Percentiles rank a stretch among this genome's conserved stretches.
phyloP scores from a whole-genome alignment of 2,329 filamentous ascomycete species.

The Metarhizium robertsii region DNA sequence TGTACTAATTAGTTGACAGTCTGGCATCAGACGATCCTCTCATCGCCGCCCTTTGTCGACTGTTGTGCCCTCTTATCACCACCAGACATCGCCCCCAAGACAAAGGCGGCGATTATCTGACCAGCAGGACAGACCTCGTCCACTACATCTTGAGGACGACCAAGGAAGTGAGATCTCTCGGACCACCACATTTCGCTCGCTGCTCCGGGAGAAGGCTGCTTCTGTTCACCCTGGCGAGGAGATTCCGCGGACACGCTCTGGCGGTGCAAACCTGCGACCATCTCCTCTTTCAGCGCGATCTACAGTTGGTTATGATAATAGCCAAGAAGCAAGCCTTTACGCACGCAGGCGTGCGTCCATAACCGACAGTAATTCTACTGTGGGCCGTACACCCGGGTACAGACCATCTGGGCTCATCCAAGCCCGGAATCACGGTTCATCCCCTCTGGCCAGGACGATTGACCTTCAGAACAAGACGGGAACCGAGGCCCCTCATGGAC shows the following conservation, averaged over 20 bases:
- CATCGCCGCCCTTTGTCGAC: slow-evolving; percentile 46
- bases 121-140: slow-evolving; percentile 37
- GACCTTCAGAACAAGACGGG: slow-evolving; percentile 21
- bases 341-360: slow-evolving; percentile 33
- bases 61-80: slow-evolving; percentile 37
- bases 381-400: slow-evolving; percentile 34
- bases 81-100: slow-evolving; percentile 40
- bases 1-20: slow-evolving; percentile 23
- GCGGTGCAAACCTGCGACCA: slow-evolving; percentile 25
- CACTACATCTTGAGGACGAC: slow-evolving; percentile 34
- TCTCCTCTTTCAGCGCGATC: slow-evolving; percentile 42
- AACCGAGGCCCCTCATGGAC: slow-evolving; percentile 26
- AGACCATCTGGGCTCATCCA: slow-evolving; percentile 23
- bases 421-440: slow-evolving; percentile 43
- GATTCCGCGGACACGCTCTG: slow-evolving; percentile 21
- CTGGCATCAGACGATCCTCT: slow-evolving; percentile 35
- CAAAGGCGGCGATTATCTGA: slow-evolving; percentile 47
- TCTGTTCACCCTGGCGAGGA: slow-evolving; percentile 29
- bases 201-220: slow-evolving; percentile 32
- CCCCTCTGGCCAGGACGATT: slow-evolving; percentile 42
- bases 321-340: slow-evolving; percentile 18
- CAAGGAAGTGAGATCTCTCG: slow-evolving; percentile 29
- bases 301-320: slow-evolving; percentile 35
- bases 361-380: slow-evolving; percentile 33
- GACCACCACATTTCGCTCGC: slow-evolving; percentile 34